Conservation (phyloP, 2,329 filamentous ascomycete species). For the Aureobasidium subglaciale region DNA sequence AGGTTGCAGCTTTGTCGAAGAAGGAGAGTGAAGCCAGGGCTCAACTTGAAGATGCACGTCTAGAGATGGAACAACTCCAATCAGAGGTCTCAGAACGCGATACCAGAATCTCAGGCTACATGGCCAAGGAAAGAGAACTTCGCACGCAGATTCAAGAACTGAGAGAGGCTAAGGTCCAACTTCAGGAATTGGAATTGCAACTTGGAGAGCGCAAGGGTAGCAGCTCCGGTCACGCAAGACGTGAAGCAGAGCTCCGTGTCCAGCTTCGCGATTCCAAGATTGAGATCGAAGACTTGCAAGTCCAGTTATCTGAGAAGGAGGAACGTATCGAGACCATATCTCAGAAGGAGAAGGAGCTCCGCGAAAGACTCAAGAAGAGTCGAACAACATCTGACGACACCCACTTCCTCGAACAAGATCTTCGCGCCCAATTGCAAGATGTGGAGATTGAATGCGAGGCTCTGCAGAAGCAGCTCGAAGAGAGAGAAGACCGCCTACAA, state of each 20-base stretch:
- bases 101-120: conserved; percentile 21
- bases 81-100: conserved; percentile 49
- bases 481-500: conserved; percentile 26
- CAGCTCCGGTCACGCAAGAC: conserved; percentile 28
- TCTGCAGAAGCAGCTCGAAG: conserved; percentile 29
- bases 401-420: conserved; percentile 31
- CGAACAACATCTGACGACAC: conserved; percentile 22
- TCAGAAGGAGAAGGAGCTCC: conserved; percentile 37
- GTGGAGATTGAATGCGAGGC: conserved; percentile 34
- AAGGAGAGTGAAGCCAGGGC: conserved; percentile 55
- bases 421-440: conserved; percentile 33
- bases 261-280: conserved; percentile 28
- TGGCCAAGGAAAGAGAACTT: conserved; percentile 32
- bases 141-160: conserved; percentile 28
- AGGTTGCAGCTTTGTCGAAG: conserved; percentile 50
- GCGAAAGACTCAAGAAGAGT: conserved; percentile 25
- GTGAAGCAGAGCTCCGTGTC: conserved; percentile 35
- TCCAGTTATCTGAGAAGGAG: conserved; percentile 39
- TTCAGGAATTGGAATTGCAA: conserved; percentile 31
- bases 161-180: conserved; percentile 25
- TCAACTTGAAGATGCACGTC: conserved; percentile 57
- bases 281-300: conserved; percentile 28
- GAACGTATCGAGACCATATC: conserved; percentile 27
- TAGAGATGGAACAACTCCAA: conserved; percentile 37
- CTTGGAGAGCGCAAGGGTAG: conserved; percentile 42